Percentiles rank a stretch among this genome's conserved stretches.
phyloP scores from a whole-genome alignment of 164 flowering plant species.

The grape (Vitis vinifera) region DNA sequence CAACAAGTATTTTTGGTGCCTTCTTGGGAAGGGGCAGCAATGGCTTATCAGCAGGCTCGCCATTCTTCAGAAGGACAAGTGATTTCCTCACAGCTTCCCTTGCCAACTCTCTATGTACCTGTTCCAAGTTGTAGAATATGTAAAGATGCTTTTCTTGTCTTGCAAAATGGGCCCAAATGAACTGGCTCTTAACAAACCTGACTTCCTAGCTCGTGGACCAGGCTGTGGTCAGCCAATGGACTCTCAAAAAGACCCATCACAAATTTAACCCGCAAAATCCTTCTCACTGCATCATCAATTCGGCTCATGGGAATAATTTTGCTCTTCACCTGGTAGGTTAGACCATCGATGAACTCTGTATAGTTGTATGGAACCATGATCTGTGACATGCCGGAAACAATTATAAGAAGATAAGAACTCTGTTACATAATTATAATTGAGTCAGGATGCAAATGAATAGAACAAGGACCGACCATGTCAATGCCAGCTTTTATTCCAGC shows the following conservation, averaged over 20 bases:
- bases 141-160: not conserved
- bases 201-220: constrained; percentile 27
- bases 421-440: not conserved
- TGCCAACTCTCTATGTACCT: constrained; percentile 33
- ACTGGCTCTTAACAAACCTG: constrained; percentile 11
- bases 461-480: constrained; percentile 21
- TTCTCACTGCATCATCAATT: constrained; percentile 43
- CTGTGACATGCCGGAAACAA: constrained; percentile 17
- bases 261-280: constrained; percentile 34
- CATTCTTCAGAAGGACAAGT: constrained; percentile 31
- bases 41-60: constrained; percentile 19
- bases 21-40: constrained; percentile 32
- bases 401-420: not conserved
- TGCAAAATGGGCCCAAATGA: not conserved
- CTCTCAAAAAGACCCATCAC: constrained; percentile 29
- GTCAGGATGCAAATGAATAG: not conserved
- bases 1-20: constrained; percentile 32
- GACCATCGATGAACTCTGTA: constrained; percentile 34
- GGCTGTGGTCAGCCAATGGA: constrained; percentile 27
- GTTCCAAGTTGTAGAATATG: not conserved
- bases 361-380: constrained; percentile 41
- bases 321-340: constrained; percentile 23
- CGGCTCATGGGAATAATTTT: constrained; percentile 32
- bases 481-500: constrained; percentile 29
- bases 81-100: constrained; percentile 38